Evolutionary conservation across 2,329 filamentous ascomycete species (phyloP).

Genomic region (Calonectria leucothoes): DNA sequence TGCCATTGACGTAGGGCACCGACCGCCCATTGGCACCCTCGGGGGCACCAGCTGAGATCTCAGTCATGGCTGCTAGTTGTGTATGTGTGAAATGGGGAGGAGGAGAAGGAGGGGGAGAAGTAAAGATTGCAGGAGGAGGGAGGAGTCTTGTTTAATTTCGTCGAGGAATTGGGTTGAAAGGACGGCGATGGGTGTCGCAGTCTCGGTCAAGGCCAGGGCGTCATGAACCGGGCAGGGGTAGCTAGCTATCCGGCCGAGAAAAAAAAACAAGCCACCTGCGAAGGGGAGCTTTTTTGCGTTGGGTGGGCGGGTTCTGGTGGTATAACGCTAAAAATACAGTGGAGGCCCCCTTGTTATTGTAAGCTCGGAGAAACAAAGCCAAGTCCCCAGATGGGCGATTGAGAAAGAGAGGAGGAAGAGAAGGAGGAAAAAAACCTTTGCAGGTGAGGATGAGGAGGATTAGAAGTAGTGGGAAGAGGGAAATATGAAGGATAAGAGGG

Average conservation of each 20-base stretch:
- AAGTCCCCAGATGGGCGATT: neutral
- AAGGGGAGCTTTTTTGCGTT: constrained; percentile 26
- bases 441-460: constrained; percentile 18
- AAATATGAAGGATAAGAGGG: constrained; percentile 23
- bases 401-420: constrained; percentile 29
- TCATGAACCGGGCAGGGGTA: constrained; percentile 44
- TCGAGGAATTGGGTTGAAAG: constrained; percentile 35
- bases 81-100: constrained; percentile 39
- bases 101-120: constrained; percentile 18
- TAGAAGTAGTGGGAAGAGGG: neutral
- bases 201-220: constrained; percentile 42
- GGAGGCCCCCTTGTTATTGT: constrained; percentile 26
- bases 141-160: constrained; percentile 29
- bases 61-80: constrained; percentile 57
- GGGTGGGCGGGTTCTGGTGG: constrained; percentile 24
- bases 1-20: constrained; percentile 67
- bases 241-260: constrained; percentile 41
- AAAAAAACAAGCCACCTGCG: constrained; percentile 26
- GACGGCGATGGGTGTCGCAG: constrained; percentile 26
- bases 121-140: constrained; percentile 10
- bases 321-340: constrained; percentile 44
- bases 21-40: constrained; percentile 59
- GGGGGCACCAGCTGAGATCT: constrained; percentile 53
- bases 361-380: neutral
- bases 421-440: constrained; percentile 13